Evolutionary conservation across 805 yeast species (phyloP).

Genomic region (Kuraishia capsulata): DNA sequence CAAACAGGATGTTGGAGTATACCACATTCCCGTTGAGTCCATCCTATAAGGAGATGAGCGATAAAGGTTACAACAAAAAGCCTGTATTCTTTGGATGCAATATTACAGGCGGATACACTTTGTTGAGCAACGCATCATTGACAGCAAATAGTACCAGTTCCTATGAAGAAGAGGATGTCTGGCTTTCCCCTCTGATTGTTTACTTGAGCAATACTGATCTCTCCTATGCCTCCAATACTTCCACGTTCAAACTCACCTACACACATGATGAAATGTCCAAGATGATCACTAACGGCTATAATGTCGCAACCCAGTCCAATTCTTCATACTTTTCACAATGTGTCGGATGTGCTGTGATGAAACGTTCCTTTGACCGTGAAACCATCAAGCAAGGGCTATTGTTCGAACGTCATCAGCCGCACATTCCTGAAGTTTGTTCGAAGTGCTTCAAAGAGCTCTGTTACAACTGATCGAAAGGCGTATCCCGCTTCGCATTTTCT

Average conservation of each 20-base stretch:
- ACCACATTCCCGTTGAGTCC: slow-evolving; percentile 28
- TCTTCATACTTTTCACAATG: slow-evolving; percentile 36
- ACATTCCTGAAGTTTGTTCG: slow-evolving; percentile 23
- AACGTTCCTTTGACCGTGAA: slow-evolving; percentile 39
- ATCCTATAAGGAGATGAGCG: slow-evolving; percentile 14
- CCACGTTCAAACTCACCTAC: slow-evolving; percentile 51
- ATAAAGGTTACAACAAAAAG: slow-evolving; percentile 10
- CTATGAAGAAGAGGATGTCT: slow-evolving; percentile 4
- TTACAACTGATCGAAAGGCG: slow-evolving; percentile 26
- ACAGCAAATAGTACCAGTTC: background rate
- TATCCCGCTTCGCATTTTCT: too few species aligned
- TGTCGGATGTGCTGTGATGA: slow-evolving; percentile 47
- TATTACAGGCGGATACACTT: slow-evolving; percentile 7
- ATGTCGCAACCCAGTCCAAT: slow-evolving; percentile 37
- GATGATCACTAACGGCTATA: slow-evolving; percentile 44
- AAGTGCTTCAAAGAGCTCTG: slow-evolving; percentile 30
- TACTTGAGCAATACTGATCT: slow-evolving; percentile 38
- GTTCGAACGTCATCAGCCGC: slow-evolving; percentile 5
- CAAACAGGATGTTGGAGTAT: slow-evolving; percentile 1
- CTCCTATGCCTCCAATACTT: slow-evolving; percentile 38
- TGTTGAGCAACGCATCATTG: slow-evolving; percentile 3
- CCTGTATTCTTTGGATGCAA: slow-evolving; percentile 38
- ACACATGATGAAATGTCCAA: slow-evolving; percentile 28
- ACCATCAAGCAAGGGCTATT: background rate
- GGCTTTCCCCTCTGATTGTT: slow-evolving; percentile 44